phyloP scores from a whole-genome alignment of 2,329 filamentous ascomycete species.

The Trichoderma breve region DNA sequence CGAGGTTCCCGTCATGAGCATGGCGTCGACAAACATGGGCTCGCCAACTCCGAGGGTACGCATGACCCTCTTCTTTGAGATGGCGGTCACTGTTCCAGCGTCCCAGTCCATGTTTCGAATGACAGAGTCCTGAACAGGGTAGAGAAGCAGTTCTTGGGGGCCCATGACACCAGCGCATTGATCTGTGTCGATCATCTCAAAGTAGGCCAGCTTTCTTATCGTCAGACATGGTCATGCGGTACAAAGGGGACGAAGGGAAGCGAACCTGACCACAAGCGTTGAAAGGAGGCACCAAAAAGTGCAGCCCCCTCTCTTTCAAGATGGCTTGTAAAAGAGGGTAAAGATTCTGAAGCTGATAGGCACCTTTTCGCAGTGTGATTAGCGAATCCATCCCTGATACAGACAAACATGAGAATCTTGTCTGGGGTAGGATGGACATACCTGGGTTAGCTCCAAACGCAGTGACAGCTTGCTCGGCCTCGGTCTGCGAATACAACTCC shows the following conservation, averaged over 20 bases:
- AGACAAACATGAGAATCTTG: neutral
- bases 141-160: conserved; percentile 79
- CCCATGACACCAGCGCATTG: conserved; percentile 78
- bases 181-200: conserved; percentile 64
- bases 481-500: conserved; percentile 78
- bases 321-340: conserved; percentile 75
- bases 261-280: conserved; percentile 81
- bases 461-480: conserved; percentile 75
- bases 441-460: conserved; percentile 79
- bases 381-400: neutral
- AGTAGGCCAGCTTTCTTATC: conserved; percentile 66
- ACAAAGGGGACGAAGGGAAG: conserved; percentile 16
- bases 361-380: conserved; percentile 48
- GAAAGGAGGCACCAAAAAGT: conserved; percentile 82
- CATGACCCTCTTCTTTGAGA: conserved; percentile 68
- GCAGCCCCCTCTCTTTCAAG: conserved; percentile 64
- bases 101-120: conserved; percentile 68
- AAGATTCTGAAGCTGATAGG: conserved; percentile 68
- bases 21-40: conserved; percentile 77
- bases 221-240: conserved; percentile 29
- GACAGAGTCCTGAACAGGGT: conserved; percentile 75
- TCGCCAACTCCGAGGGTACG: conserved; percentile 64
- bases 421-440: conserved; percentile 38
- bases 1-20: conserved; percentile 77
- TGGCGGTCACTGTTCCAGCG: conserved; percentile 57